These are phyloP conservation scores for Colletotrichum theobromicola DNA, from an alignment of 2,329 filamentous ascomycete genomes.

Conservation along the genomic window DNA sequence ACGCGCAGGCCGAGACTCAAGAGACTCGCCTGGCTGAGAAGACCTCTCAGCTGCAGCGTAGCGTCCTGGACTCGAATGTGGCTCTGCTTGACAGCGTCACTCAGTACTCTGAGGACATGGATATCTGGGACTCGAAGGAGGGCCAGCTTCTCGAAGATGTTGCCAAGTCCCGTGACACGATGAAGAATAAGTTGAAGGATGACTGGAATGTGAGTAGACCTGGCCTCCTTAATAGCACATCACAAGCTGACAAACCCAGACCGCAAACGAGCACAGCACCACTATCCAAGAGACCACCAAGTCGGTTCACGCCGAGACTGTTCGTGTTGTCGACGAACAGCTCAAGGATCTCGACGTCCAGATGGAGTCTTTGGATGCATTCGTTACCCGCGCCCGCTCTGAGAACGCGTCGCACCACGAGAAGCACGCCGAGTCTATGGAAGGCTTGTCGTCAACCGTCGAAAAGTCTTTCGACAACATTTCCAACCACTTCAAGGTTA, in stretches of 20 bases:
- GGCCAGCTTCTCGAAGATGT: conserved; percentile 73
- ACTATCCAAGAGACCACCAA: conserved; percentile 84
- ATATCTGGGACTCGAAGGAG: conserved; percentile 74
- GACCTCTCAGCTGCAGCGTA: conserved; percentile 66
- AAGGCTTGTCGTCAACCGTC: conserved; percentile 69
- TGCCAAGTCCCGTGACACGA: conserved; percentile 72
- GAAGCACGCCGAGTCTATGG: conserved; percentile 70
- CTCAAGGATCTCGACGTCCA: conserved; percentile 86
- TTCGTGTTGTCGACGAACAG: conserved; percentile 88
- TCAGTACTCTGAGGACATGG: conserved; percentile 74
- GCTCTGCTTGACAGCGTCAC: conserved; percentile 69
- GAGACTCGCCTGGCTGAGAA: conserved; percentile 72
- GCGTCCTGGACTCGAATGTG: conserved; percentile 68
- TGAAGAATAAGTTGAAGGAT: conserved; percentile 83
- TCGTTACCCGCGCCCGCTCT: conserved; percentile 80
- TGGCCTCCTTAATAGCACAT: conserved; percentile 59
- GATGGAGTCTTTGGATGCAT: conserved; percentile 89
- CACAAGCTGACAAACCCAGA: conserved; percentile 47
- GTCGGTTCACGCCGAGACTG: conserved; percentile 88
- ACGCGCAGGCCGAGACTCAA: conserved; percentile 74
- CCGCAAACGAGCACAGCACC: conserved; percentile 79
- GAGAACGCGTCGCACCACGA: conserved; percentile 83
- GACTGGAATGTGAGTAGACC: conserved; percentile 78
- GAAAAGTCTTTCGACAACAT: conserved; percentile 76
- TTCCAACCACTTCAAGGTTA: conserved; percentile 71